Base-by-base conservation (phyloP, 2,329 filamentous ascomycete genomes). In the Alternaria ethzedia region DNA sequence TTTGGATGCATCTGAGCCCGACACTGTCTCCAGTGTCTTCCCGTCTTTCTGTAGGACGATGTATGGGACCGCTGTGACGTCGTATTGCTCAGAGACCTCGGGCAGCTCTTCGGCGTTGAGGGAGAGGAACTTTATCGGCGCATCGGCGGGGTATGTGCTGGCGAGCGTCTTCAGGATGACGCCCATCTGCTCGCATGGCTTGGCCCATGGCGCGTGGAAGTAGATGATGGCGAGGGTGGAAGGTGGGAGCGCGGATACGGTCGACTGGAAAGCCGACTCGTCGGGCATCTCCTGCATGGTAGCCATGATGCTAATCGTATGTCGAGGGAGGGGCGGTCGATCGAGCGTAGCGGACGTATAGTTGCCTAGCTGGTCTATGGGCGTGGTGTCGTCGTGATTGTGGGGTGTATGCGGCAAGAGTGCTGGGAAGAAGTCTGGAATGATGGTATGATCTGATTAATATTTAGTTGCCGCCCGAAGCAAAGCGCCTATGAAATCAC, bases 191-290 rank as follows among this genome's bases (percentile, higher is more conserved):
- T 92, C 90, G 85, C 96, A 98, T 49, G 96, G 96, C 63, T 94
- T 94, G 28, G 96, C 96, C 96, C 96, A 99, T 70, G 94, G 92
- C 20, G 96, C 94, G 80, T 98, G 92, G 86, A 99, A 99, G 79
- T 94, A 97, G 77, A 97, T 88, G 76, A 97, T 86, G 67, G 95
- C 86, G 64, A 97, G 88, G 15, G 91, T 88, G 15, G 89, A 87
- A 2, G 90, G 77, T 11, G 92, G 87, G 13, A 94, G n/a, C 89
- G 79, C 26, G 90, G 86, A 84, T 66, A 92, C 84, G 76, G 91
- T 86, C 69, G 88, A 83, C 70, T 89, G 85, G 89, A 96, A 97
- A 73, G 89, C 89, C 70, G 86, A 83, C 74, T 93, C 88, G 72
- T 87, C 89, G 72, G 88, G 87, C 81, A 97, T 90, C 75, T 96